These are phyloP conservation scores for Quercus alba DNA, from an alignment of 306 rosid genomes.

Conservation along the genomic window DNA sequence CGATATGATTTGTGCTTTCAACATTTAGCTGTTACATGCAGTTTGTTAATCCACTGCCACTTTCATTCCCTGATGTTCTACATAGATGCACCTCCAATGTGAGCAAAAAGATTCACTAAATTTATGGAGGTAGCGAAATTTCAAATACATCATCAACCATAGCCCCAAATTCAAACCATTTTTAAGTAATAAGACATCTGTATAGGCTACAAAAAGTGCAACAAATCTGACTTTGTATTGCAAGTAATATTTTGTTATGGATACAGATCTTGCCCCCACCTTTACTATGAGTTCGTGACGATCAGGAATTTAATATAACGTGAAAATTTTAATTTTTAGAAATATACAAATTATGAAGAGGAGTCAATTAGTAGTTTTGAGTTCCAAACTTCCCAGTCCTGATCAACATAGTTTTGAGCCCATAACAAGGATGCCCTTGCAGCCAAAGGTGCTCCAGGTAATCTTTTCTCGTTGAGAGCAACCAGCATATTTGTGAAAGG, in stretches of 20 bases:
- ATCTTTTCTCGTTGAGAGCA: slow-evolving; percentile 36
- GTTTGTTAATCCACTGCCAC: slow-evolving; percentile 22
- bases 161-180: slow-evolving; percentile 33
- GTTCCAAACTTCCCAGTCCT: slow-evolving; percentile 52
- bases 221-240: slow-evolving; percentile 37
- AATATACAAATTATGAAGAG: slow-evolving; percentile 1
- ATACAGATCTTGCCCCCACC: slow-evolving; percentile 18
- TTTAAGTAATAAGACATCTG: slow-evolving; percentile 39
- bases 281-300: slow-evolving; percentile 17
- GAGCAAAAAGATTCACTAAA: slow-evolving; percentile 27
- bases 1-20: slow-evolving; percentile 34
- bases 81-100: slow-evolving; percentile 20
- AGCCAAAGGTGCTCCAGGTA: slow-evolving; percentile 51
- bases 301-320: slow-evolving; percentile 25
- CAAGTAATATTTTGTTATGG: slow-evolving; percentile 27
- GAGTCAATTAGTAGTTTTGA: slow-evolving; percentile 24
- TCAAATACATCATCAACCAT: slow-evolving; percentile 40
- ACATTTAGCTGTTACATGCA: slow-evolving; percentile 7
- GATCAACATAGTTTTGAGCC: slow-evolving; percentile 64
- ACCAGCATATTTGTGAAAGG: slow-evolving; percentile 51
- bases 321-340: background rate
- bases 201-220: slow-evolving; percentile 40
- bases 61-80: slow-evolving; percentile 24
- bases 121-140: slow-evolving; percentile 32
- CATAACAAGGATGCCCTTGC: slow-evolving; percentile 64